Conservation (phyloP, 2,329 filamentous ascomycete genomes). For the Didymella pomorum region DNA sequence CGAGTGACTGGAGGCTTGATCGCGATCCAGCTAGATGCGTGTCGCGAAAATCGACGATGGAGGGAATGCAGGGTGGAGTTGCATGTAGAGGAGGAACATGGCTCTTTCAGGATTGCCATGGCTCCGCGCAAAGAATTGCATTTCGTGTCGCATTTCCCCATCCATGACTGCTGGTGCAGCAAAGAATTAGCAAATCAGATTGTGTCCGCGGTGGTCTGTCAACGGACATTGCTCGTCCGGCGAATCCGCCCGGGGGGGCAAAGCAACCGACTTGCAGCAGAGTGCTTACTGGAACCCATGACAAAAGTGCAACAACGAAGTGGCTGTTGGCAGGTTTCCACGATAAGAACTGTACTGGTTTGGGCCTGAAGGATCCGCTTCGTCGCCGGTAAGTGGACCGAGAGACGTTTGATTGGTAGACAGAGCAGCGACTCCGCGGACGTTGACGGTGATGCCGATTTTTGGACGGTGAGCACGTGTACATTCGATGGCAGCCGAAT, state of each 20-base stretch:
- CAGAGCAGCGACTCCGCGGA: not conserved
- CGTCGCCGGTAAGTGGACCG: not conserved
- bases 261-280: not conserved
- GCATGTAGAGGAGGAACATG: not conserved
- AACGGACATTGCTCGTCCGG: not conserved
- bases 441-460: not conserved
- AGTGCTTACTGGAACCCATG: not conserved
- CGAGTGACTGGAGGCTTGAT: not conserved
- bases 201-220: not conserved
- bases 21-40: not conserved
- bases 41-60: not conserved
- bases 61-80: not conserved
- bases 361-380: not conserved
- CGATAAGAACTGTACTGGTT: not conserved
- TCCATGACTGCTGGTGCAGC: not conserved
- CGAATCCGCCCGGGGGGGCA: not conserved
- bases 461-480: not conserved
- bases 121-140: not conserved
- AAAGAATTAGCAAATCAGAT: not conserved
- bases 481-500: not conserved
- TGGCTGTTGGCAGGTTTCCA: not conserved
- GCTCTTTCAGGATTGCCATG: constrained; percentile 1
- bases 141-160: not conserved
- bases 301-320: not conserved
- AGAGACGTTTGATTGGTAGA: not conserved